Evolutionary conservation across 2,329 filamentous ascomycete genomes (phyloP).

Genomic region (Aureobasidium mangrovei): DNA sequence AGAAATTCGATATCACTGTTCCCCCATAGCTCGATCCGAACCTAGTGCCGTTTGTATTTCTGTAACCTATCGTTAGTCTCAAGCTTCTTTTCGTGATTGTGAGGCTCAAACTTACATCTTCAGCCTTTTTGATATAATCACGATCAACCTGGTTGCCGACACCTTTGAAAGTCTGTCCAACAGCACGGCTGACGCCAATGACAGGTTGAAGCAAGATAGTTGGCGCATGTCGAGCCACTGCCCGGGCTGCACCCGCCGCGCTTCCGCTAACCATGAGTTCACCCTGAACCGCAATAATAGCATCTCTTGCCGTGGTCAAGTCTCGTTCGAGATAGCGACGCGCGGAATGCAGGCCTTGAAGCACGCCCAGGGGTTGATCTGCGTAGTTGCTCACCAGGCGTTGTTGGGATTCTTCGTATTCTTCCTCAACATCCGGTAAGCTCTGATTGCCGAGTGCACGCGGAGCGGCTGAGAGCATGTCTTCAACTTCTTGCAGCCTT

Average conservation of each 20-base stretch:
- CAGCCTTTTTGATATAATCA: constrained; percentile 66
- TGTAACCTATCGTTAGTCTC: background rate
- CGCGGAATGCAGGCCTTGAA: constrained; percentile 76
- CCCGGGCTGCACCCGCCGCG: constrained; percentile 69
- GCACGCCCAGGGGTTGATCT: constrained; percentile 81
- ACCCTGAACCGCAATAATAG: constrained; percentile 86
- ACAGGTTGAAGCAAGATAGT: constrained; percentile 86
- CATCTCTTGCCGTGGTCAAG: constrained; percentile 76
- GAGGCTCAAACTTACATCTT: constrained; percentile 62
- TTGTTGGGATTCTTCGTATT: constrained; percentile 57
- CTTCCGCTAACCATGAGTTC: constrained; percentile 82
- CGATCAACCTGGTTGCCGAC: constrained; percentile 88
- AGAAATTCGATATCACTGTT: background rate
- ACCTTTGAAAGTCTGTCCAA: constrained; percentile 82
- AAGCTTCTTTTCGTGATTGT: background rate
- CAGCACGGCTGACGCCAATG: constrained; percentile 79
- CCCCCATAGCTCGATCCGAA: background rate
- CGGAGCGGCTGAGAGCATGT: constrained; percentile 48
- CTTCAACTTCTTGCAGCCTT: constrained; percentile 82
- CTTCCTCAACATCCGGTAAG: constrained; percentile 44
- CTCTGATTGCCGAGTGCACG: constrained; percentile 33
- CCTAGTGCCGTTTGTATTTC: constrained; percentile 16
- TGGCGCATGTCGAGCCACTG: constrained; percentile 73
- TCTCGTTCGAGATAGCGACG: constrained; percentile 78
- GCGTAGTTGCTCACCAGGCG: constrained; percentile 87